Evolutionary conservation across 2,329 filamentous ascomycete genomes (phyloP).

Genomic region (Lachnellula suecica): DNA sequence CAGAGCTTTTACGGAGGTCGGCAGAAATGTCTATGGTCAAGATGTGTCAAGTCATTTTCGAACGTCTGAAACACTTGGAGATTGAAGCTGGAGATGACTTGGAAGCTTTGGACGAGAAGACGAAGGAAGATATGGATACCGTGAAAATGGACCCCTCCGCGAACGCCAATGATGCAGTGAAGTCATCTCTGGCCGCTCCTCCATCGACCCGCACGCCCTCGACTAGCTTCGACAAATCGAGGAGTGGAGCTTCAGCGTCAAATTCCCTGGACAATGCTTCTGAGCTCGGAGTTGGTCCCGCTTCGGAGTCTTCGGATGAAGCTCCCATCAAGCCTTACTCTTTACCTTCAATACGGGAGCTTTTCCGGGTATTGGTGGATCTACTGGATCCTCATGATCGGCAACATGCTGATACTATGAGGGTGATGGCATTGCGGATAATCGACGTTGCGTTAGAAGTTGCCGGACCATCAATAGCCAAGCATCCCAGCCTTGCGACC

Average conservation of each 20-base stretch:
- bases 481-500: slow-evolving; percentile 82
- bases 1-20: slow-evolving; percentile 83
- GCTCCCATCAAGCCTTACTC: slow-evolving; percentile 81
- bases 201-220: slow-evolving; percentile 37
- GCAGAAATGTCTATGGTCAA: slow-evolving; percentile 97
- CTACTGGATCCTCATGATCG: slow-evolving; percentile 90
- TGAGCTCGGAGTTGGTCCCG: slow-evolving; percentile 27
- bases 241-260: slow-evolving; percentile 18
- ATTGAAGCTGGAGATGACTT: slow-evolving; percentile 69
- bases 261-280: slow-evolving; percentile 23
- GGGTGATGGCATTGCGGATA: slow-evolving; percentile 95
- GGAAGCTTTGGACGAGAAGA: slow-evolving; percentile 63
- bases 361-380: slow-evolving; percentile 91
- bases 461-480: slow-evolving; percentile 89
- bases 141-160: slow-evolving; percentile 83
- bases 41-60: slow-evolving; percentile 99
- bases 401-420: slow-evolving; percentile 90
- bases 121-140: slow-evolving; percentile 67
- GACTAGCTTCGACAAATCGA: slow-evolving; percentile 41
- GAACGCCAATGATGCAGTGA: slow-evolving; percentile 61
- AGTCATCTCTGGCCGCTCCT: slow-evolving; percentile 48
- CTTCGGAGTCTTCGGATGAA: slow-evolving; percentile 35
- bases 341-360: slow-evolving; percentile 87
- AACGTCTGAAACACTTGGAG: slow-evolving; percentile 84
- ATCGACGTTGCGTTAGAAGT: slow-evolving; percentile 97